Conservation (phyloP, 139 green algal genomes). For the Bryopsis sp. region DNA sequence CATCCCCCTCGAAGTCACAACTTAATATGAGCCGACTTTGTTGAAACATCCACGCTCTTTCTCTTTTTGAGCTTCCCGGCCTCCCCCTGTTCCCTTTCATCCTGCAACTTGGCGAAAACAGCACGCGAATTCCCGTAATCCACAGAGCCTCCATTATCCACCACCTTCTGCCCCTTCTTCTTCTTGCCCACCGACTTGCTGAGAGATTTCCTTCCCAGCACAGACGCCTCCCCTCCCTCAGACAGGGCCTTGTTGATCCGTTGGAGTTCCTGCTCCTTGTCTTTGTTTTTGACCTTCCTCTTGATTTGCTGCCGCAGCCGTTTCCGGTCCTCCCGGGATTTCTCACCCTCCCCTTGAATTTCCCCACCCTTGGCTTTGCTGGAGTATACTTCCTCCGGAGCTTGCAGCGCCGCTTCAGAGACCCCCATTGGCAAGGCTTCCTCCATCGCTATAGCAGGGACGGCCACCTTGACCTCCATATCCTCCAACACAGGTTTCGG, state of each 20-base stretch:
- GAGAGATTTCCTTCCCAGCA: constrained; percentile 45
- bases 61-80: constrained; percentile 10
- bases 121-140: constrained; percentile 22
- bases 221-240: constrained; percentile 23
- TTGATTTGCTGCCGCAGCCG: constrained; percentile 56
- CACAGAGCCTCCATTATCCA: constrained; percentile 15
- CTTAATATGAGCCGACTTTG: not conserved
- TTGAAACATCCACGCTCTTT: not conserved
- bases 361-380: constrained; percentile 21
- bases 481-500: constrained; percentile 82
- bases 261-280: constrained; percentile 26
- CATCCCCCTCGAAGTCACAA: not conserved
- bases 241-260: constrained; percentile 21
- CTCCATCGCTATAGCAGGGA: constrained; percentile 71
- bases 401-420: constrained; percentile 39
- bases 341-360: constrained; percentile 53
- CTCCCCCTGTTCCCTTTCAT: constrained; percentile 28
- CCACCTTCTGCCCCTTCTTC: constrained; percentile 3
- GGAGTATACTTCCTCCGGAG: constrained; percentile 58
- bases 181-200: constrained; percentile 21
- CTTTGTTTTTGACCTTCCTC: constrained; percentile 44
- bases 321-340: constrained; percentile 62
- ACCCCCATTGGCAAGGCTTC: constrained; percentile 63
- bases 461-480: constrained; percentile 53
- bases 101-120: constrained; percentile 61